Base-by-base conservation (phyloP, 2,329 filamentous ascomycete genomes). In the Truncatella angustata region DNA sequence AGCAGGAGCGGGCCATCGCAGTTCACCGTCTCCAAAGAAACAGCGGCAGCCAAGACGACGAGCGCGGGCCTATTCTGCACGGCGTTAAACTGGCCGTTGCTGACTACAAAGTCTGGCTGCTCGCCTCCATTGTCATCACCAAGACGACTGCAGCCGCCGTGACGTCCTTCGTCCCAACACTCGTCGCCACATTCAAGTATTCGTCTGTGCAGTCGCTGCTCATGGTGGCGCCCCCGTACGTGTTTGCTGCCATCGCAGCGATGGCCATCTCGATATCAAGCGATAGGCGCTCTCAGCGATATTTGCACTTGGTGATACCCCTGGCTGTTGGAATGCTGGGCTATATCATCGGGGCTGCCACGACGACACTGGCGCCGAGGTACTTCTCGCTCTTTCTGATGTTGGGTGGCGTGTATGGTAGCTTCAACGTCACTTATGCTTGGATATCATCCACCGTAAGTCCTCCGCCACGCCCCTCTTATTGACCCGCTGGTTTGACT, bases 271-370 rank as follows among this genome's bases (percentile, higher is more conserved):
- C 82, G 14, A 82, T 80, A 75, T 79, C 84, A 58, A 80, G 81
- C 4, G 84, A 86, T 56, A 75, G 74, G 4, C 81, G 77, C 0
- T 78, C 79, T n/a, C 83, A 87, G 58, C 75, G 83, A 10, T 85
- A 81, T 60, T 75, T 77, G 55, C 84, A 86, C 60, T 77, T 87
- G 49, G 72, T 75, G 0, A 56, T 80, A 0, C 82, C 83, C 0
- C 71, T 84, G 10, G 77, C 72, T 30, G 69, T 85, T 30, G 78
- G 78, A 2, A 70, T 85, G 1, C 66, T 67, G 1, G 77, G 80
- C 1, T 87, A 84, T 64, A 79, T 86, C 53, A 70, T 87, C 20
- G 79, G 79, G 3, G 82, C 81, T 2, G 69, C 78, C 0, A 86
- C 83, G 0, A 78, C 75, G 0, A 65, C 69, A 12, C 74, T 73